phyloP scores from a whole-genome alignment of 176 grass and related monocot species.

The Oryza australiensis region DNA sequence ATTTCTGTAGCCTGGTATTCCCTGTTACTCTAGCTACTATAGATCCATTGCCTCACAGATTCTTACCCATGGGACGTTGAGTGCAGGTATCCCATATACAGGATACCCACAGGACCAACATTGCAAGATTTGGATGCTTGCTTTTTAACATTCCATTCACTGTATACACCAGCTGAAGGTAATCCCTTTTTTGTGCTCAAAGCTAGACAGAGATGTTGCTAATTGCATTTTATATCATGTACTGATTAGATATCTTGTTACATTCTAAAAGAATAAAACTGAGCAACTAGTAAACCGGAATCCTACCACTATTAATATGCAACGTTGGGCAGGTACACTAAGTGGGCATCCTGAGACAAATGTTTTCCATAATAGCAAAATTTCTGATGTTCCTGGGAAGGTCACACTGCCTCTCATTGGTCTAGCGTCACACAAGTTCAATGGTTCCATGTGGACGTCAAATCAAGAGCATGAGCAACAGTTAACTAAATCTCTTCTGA shows the following conservation, averaged over 20 bases:
- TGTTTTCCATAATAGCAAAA: constrained; percentile 30
- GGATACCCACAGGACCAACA: constrained; percentile 79
- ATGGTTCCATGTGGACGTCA: constrained; percentile 56
- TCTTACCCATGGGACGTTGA: constrained; percentile 25
- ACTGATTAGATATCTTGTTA: neutral
- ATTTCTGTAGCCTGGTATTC: constrained; percentile 87
- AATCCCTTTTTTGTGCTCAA: constrained; percentile 16
- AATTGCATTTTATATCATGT: constrained; percentile 20
- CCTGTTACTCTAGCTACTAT: constrained; percentile 17
- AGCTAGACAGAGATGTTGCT: neutral
- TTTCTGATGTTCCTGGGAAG: constrained; percentile 36
- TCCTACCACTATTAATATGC: constrained; percentile 13
- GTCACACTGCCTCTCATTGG: constrained; percentile 60
- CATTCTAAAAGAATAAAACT: neutral
- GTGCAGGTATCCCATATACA: constrained; percentile 79
- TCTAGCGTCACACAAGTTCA: constrained; percentile 64
- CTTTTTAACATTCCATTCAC: constrained; percentile 79
- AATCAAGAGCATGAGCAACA: constrained; percentile 46
- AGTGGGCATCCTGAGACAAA: constrained; percentile 29
- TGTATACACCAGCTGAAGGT: constrained; percentile 46
- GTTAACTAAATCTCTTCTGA: constrained; percentile 49
- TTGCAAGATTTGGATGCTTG: constrained; percentile 75
- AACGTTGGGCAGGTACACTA: constrained; percentile 39
- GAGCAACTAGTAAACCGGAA: constrained; percentile 13
- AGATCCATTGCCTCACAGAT: constrained; percentile 14